phyloP scores from a whole-genome alignment of 2,329 filamentous ascomycete species.

The Zasmidium angulare region DNA sequence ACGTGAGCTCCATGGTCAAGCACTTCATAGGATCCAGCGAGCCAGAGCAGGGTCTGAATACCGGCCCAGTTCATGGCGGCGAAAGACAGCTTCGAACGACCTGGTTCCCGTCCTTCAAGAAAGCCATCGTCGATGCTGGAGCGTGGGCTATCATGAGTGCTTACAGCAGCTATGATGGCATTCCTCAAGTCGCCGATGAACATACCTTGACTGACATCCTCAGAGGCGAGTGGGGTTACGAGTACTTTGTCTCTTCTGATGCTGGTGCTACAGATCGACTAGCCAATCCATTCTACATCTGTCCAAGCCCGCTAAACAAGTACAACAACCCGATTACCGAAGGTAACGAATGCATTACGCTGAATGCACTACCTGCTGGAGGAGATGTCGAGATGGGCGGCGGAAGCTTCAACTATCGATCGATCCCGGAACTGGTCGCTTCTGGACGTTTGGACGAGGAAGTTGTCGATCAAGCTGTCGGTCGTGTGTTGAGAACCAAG shows the following conservation, averaged over 20 bases:
- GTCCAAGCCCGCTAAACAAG: slow-evolving; percentile 42
- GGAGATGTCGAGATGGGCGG: slow-evolving; percentile 77
- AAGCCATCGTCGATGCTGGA: slow-evolving; percentile 68
- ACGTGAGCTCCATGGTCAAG: slow-evolving; percentile 71
- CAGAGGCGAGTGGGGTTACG: slow-evolving; percentile 69
- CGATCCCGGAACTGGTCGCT: slow-evolving; percentile 64
- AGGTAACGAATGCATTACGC: slow-evolving; percentile 65
- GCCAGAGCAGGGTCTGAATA: slow-evolving; percentile 72
- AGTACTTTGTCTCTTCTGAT: slow-evolving; percentile 67
- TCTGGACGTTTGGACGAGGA: slow-evolving; percentile 60
- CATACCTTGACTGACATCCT: slow-evolving; percentile 68
- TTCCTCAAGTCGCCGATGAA: slow-evolving; percentile 65
- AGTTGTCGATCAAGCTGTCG: slow-evolving; percentile 65
- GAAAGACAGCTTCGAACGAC: slow-evolving; percentile 57
- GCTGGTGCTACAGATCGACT: slow-evolving; percentile 70
- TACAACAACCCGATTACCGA: slow-evolving; percentile 47
- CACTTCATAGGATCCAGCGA: slow-evolving; percentile 70
- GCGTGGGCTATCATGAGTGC: slow-evolving; percentile 71
- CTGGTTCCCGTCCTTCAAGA: slow-evolving; percentile 62
- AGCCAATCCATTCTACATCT: slow-evolving; percentile 64
- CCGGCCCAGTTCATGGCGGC: slow-evolving; percentile 58
- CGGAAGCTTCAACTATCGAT: slow-evolving; percentile 68
- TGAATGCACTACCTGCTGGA: slow-evolving; percentile 64
- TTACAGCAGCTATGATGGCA: slow-evolving; percentile 71
- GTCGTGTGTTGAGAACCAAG: slow-evolving; percentile 65